Conservation (phyloP, 2,329 filamentous ascomycete genomes). For the Monosporascus cannonballus region DNA sequence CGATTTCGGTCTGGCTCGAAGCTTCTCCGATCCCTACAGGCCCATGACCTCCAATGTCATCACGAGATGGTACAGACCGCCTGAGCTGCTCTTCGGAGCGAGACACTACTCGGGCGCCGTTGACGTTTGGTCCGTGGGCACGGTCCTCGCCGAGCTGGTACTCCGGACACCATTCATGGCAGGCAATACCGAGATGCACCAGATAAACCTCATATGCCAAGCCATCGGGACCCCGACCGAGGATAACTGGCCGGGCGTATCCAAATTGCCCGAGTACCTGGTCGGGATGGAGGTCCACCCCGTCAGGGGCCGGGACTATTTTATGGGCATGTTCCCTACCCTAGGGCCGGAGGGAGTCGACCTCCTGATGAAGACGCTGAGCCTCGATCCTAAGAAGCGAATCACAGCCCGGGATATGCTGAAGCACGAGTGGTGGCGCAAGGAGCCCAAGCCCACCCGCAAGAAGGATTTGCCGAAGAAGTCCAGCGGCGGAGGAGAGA, state of each 20-base stretch:
- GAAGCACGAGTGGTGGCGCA: slow-evolving; percentile 79
- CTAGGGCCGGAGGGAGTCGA: slow-evolving; percentile 81
- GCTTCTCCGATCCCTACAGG: slow-evolving; percentile 80
- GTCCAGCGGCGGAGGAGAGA: slow-evolving; percentile 58
- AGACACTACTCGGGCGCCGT: slow-evolving; percentile 85
- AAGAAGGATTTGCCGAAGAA: slow-evolving; percentile 79
- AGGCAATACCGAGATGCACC: slow-evolving; percentile 78
- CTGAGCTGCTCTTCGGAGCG: slow-evolving; percentile 87
- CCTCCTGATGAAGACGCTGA: slow-evolving; percentile 77
- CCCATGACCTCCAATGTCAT: slow-evolving; percentile 94
- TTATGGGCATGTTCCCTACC: slow-evolving; percentile 69
- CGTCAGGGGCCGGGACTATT: slow-evolving; percentile 64
- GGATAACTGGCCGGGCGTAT: slow-evolving; percentile 91
- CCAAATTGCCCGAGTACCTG: slow-evolving; percentile 73
- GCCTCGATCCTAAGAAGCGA: slow-evolving; percentile 79
- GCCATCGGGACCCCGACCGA: slow-evolving; percentile 87
- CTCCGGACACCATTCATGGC: slow-evolving; percentile 77
- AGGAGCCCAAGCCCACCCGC: slow-evolving; percentile 74
- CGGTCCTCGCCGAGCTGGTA: slow-evolving; percentile 88
- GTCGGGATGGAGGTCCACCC: slow-evolving; percentile 55
- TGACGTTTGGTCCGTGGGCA: slow-evolving; percentile 89
- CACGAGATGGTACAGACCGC: slow-evolving; percentile 93
- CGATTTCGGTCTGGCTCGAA: slow-evolving; percentile 91
- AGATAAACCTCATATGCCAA: slow-evolving; percentile 77
- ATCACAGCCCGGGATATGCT: slow-evolving; percentile 73